phyloP scores from a whole-genome alignment of 1,284 basidiomycete species.

The Mrakiaceae sp. region DNA sequence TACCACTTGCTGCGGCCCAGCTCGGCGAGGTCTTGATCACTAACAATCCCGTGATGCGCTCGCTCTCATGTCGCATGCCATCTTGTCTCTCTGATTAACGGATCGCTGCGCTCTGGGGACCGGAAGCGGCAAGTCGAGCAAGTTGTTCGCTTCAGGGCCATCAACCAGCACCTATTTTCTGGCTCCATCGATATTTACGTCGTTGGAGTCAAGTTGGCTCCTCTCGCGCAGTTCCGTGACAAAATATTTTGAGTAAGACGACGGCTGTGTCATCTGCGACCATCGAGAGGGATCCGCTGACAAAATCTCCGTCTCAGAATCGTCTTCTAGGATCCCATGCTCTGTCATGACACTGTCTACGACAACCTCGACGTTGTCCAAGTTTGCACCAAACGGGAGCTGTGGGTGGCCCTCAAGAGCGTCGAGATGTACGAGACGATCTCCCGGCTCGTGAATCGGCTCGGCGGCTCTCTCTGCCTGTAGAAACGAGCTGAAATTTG shows the following conservation, averaged over 20 bases:
- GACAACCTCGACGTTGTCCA: conserved; percentile 27
- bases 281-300: background rate
- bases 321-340: conserved; percentile 25
- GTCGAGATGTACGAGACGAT: conserved; percentile 25
- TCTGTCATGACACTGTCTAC: conserved; percentile 25
- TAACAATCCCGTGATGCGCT: conserved; percentile 17
- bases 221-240: conserved; percentile 13
- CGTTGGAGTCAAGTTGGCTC: conserved; percentile 17
- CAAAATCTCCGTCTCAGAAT: conserved; percentile 16
- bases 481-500: conserved; percentile 3
- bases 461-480: conserved; percentile 18
- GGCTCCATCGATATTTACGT: conserved; percentile 20
- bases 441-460: conserved; percentile 18
- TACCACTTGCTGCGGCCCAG: conserved; percentile 4
- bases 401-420: conserved; percentile 26
- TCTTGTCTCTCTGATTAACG: conserved; percentile 20
- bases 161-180: conserved; percentile 13
- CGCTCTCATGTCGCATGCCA: conserved; percentile 13
- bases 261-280: too few relatives aligned
- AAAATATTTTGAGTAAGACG: conserved; percentile 8
- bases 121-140: conserved; percentile 19
- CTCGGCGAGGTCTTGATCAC: conserved; percentile 28
- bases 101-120: background rate
- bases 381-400: conserved; percentile 21
- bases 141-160: conserved; percentile 19